Conservation (phyloP, 2,329 filamentous ascomycete genomes). For the Aspergillus arachidicola region DNA sequence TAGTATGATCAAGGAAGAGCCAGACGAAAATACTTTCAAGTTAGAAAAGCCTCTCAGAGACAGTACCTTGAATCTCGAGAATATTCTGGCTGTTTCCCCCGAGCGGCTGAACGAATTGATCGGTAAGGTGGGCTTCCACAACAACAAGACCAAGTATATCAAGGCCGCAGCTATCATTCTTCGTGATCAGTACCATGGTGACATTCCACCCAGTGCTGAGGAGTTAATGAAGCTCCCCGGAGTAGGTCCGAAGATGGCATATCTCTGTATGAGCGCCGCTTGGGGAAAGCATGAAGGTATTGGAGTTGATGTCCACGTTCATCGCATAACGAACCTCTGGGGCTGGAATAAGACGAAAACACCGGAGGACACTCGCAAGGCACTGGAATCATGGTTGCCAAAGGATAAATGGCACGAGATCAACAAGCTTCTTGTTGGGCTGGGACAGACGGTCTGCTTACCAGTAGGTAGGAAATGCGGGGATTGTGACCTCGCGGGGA, state of each 20-base stretch:
- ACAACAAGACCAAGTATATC: slow-evolving; percentile 86
- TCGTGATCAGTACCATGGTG: slow-evolving; percentile 67
- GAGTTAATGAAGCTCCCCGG: slow-evolving; percentile 78
- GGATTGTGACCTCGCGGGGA: slow-evolving; percentile 77
- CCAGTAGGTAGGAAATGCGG: slow-evolving; percentile 80
- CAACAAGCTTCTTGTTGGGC: slow-evolving; percentile 83
- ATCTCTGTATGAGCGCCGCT: slow-evolving; percentile 79
- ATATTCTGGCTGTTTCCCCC: slow-evolving; percentile 73
- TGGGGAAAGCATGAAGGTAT: slow-evolving; percentile 74
- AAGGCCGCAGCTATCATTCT: slow-evolving; percentile 75
- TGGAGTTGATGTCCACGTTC: slow-evolving; percentile 92
- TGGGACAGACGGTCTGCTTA: slow-evolving; percentile 84
- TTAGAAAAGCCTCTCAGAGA: slow-evolving; percentile 30
- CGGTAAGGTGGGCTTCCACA: slow-evolving; percentile 86
- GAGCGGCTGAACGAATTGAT: slow-evolving; percentile 72
- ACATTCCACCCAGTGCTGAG: slow-evolving; percentile 78
- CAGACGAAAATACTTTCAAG: slow-evolving; percentile 22
- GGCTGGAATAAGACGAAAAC: slow-evolving; percentile 81
- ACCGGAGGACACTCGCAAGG: slow-evolving; percentile 78
- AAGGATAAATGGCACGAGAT: slow-evolving; percentile 87
- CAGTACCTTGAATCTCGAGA: slow-evolving; percentile 69
- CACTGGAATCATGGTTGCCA: slow-evolving; percentile 81
- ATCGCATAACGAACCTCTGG: slow-evolving; percentile 93
- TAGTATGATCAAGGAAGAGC: slow-evolving; percentile 26
- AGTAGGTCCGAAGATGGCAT: slow-evolving; percentile 94